Evolutionary conservation across 2,329 filamentous ascomycete species (phyloP), one percentile per base, ranked within the genome.

Genomic region (Trichoderma polysporum): DNA sequence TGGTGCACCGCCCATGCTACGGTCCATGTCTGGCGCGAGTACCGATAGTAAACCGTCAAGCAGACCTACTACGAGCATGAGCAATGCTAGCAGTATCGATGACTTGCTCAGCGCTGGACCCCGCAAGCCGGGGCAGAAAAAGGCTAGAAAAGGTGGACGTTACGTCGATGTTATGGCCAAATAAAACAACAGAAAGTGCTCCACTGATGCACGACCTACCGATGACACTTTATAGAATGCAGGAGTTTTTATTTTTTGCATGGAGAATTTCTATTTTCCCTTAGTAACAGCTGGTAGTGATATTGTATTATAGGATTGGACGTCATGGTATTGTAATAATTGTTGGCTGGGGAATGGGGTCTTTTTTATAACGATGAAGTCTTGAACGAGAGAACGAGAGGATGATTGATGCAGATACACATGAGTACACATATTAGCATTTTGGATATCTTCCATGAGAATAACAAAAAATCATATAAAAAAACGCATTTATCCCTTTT

Each of bases 121-220:
- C 19, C 86, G 91, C 70, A 94, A 91, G 73, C 81, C 84, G 5
- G 84, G 84, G 0, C 80, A 74, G 70, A 91, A 88, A 77, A 92
- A 91, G 77, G 83, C 86, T 73, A 92, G 93, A 82, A 97, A 93
- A 83, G 88, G 90, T 25, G 90, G 93, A 33, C 84, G 94, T 31
- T 99, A 99, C 82, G 90, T 99, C 33, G 95, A 99, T 84, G 93
- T 99, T 68, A 97, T 98, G 93, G 91, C 91, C 10, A 90, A 92
- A 74, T 85, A 79, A 69, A 45, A n/a, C 49, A n/a, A 54, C 37
- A 52, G 41, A 61, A 31, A 60, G 31, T 53, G 39, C 37, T 47
- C 35, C 22, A 22, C 9, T 19, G n/a, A 47, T 59, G 56, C 35
- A 45, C 19, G 13, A 59, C 25, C 17, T 25, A 56, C 33, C 10